Percentiles rank a stretch among this genome's conserved stretches.
Evolutionary conservation across 2,329 filamentous ascomycete species (phyloP).

Genomic region (Lasiodiplodia sp.): DNA sequence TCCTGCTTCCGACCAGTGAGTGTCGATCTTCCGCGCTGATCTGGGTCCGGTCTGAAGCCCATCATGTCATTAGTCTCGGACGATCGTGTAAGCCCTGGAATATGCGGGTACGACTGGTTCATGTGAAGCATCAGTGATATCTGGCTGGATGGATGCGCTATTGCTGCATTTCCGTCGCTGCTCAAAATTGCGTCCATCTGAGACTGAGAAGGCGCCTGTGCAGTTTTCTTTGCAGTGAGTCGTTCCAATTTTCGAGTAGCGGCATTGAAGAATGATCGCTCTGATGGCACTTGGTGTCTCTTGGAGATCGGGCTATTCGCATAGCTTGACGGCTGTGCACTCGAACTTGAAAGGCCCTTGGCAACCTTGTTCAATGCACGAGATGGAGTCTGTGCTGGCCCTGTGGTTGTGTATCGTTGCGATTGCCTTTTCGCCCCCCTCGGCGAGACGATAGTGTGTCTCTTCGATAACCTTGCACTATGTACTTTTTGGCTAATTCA

Average conservation of each 20-base stretch:
- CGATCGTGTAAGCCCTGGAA: neutral
- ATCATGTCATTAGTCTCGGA: neutral
- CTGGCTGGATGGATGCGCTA: neutral
- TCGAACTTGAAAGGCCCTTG: neutral
- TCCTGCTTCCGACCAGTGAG: neutral
- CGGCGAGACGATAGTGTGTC: constrained; percentile 1
- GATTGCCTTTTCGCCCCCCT: neutral
- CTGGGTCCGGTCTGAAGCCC: neutral
- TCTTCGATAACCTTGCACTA: neutral
- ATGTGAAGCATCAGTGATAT: neutral
- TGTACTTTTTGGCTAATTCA: neutral
- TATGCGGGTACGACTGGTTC: constrained; percentile 29
- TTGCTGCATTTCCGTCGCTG: neutral
- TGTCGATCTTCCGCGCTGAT: neutral
- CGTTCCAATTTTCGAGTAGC: neutral
- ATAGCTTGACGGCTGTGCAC: neutral
- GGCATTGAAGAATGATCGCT: neutral
- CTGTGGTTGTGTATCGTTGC: neutral
- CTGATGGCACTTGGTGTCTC: neutral
- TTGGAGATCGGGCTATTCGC: neutral
- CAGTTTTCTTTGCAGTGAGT: neutral
- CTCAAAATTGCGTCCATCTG: neutral
- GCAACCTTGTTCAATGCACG: too few species aligned
- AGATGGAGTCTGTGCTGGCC: neutral
- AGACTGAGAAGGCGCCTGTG: neutral